Evolutionary conservation across 1,284 basidiomycete genomes (phyloP), one percentile per base, ranked within the genome.

Genomic region (Exobasidium cylindrosporum): DNA sequence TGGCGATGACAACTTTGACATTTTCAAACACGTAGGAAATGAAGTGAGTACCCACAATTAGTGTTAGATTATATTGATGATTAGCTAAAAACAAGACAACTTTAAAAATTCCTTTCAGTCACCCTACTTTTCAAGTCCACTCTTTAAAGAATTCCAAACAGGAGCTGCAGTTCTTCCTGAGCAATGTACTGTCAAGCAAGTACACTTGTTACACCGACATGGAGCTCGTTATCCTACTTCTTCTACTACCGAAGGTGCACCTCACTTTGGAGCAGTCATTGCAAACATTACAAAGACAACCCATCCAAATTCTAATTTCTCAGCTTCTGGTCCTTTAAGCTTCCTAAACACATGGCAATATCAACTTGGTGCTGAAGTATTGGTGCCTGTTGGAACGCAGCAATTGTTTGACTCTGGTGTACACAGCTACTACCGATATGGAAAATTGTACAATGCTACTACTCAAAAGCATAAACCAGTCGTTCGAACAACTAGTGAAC

Each of bases 401-500:
- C 73, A 78, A 57, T 64, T 77, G 7, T 65, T 63, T 45, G 47
- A 57, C 28, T 31, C 28, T 23, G 63, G 63, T 21, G 61, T 65
- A 17, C 21, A 47, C 4, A 28, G 30, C 21, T 28, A 21, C 23
- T 35, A 58, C 23, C 21, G 26, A n/a, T 65, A 65, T 43, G 63
- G 62, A 17, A 49, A 47, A 26, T 50, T 65, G 14, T 54, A 67
- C 59, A 63, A 70, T 64, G 65, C 63, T 26, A 50, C 70, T 47
- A 31, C 35, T 46, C n/a, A 78, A 66, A 52, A 57, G 40, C 63
- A 66, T 65, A 76, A 77, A 58, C 75, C 72, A 10, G 71, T 66
- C 53, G 72, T 66, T 64, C 57, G 65, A 62, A 82, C 59, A 55
- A 81, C 65, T 68, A 82, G 65, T 40, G 77, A 84, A 4, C 82